A percentile compares a stretch with the other conserved stretches of the same genome.
Conservation (phyloP, 805 yeast genomes). For the Metschnikowia similis region DNA sequence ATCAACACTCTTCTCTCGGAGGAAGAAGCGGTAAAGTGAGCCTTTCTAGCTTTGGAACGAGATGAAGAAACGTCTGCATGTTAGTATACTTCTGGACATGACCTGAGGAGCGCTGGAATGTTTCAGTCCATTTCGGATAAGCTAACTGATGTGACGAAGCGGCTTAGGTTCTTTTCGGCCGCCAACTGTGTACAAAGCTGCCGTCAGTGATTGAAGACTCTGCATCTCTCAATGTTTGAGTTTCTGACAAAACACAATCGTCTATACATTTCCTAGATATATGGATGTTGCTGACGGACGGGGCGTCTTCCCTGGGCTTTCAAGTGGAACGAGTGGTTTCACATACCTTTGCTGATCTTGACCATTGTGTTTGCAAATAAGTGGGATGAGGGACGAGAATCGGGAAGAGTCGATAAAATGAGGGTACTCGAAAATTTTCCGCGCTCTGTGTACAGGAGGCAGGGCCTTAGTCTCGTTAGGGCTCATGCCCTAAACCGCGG, state of each 20-base stretch:
- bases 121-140: no score
- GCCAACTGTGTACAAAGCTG: no score
- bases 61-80: constrained; percentile 93
- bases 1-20: constrained; percentile 88
- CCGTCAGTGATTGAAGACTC: no score
- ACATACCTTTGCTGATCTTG: constrained; percentile 60
- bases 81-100: constrained; percentile 24
- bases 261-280: no score
- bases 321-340: constrained; percentile 3
- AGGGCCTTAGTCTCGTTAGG: constrained; percentile 7
- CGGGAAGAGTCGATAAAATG: constrained; percentile 10
- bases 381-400: constrained; percentile 9
- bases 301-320: no score
- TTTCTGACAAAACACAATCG: no score
- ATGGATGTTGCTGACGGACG: no score
- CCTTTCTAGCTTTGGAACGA: constrained; percentile 99
- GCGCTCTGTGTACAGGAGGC: constrained; percentile 13
- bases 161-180: no score
- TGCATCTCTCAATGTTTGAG: no score
- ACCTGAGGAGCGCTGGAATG: no score
- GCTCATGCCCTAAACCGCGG: constrained; percentile 17
- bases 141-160: no score
- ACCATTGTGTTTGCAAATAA: constrained; percentile 43
- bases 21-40: constrained; percentile 98
- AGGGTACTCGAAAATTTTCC: constrained; percentile 17